A percentile compares a stretch with the other conserved stretches of the same genome.
These are phyloP conservation scores for Umbilicus rupestris DNA, from an alignment of 164 flowering plant genomes.

Conservation along the genomic window DNA sequence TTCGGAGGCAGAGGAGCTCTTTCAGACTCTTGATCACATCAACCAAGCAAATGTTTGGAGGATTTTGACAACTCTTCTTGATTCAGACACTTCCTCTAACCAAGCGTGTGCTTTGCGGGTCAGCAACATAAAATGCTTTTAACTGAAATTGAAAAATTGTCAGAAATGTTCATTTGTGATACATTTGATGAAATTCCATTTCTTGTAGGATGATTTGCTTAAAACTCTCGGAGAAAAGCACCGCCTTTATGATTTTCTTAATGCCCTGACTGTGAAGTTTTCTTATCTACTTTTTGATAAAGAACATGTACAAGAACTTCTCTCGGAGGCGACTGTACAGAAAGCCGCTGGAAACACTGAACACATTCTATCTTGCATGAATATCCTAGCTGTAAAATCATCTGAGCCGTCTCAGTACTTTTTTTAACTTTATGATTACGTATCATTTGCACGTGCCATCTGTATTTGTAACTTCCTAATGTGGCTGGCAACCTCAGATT, in stretches of 20 bases:
- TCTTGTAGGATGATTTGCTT: conserved; percentile 75
- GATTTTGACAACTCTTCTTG: conserved; percentile 51
- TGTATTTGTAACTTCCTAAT: background rate
- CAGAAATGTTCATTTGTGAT: background rate
- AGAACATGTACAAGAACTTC: conserved; percentile 77
- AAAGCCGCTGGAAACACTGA: conserved; percentile 48
- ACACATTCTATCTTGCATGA: conserved; percentile 54
- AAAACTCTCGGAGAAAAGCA: conserved; percentile 74
- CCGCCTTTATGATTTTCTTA: conserved; percentile 71
- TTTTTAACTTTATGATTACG: background rate
- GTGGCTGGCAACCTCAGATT: conserved; percentile 35
- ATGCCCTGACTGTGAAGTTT: conserved; percentile 65
- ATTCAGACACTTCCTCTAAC: conserved; percentile 48
- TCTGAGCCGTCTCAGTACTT: background rate
- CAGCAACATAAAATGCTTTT: conserved; percentile 7
- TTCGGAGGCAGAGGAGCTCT: conserved; percentile 71
- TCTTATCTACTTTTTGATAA: conserved; percentile 74
- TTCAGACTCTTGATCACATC: conserved; percentile 71
- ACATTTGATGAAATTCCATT: background rate
- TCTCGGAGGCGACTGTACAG: conserved; percentile 42
- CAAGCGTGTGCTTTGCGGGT: conserved; percentile 59
- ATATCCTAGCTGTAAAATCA: conserved; percentile 64
- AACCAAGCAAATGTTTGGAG: conserved; percentile 86
- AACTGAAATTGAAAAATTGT: background rate
- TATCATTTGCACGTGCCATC: background rate